phyloP scores from a whole-genome alignment of 768 basidiomycete genomes.

The Antrodiella citrinella region DNA sequence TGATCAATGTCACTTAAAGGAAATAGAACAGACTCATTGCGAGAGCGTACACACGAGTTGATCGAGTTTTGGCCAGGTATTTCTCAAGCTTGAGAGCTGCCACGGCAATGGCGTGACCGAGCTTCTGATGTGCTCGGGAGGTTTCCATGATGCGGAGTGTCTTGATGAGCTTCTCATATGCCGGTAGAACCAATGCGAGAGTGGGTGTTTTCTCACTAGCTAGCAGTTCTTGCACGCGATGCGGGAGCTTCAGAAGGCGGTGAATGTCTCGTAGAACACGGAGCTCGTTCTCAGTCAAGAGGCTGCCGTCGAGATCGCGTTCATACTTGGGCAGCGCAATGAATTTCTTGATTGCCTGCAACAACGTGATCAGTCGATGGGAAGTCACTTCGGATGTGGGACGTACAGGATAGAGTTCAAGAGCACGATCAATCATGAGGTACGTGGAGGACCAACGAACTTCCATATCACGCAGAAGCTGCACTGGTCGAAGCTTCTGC shows the following conservation, averaged over 20 bases:
- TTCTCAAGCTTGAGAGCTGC: slow-evolving; percentile 7
- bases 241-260: slow-evolving; percentile 12
- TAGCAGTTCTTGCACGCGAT: slow-evolving; percentile 20
- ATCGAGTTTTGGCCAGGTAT: slow-evolving; percentile 1
- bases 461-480: slow-evolving; percentile 22
- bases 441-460: slow-evolving; percentile 26
- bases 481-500: too few species aligned
- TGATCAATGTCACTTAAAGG: neutral
- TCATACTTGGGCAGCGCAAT: slow-evolving; percentile 10
- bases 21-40: slow-evolving; percentile 8
- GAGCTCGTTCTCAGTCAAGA: slow-evolving; percentile 5
- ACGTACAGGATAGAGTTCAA: slow-evolving; percentile 16
- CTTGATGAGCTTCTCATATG: slow-evolving; percentile 4
- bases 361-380: too few species aligned
- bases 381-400: too few species aligned
- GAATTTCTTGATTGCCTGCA: slow-evolving; percentile 6
- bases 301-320: slow-evolving; percentile 4
- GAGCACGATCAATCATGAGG: slow-evolving; percentile 23
- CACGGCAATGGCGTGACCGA: slow-evolving; percentile 4
- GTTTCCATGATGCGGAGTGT: neutral
- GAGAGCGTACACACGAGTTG: slow-evolving; percentile 6
- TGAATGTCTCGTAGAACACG: slow-evolving; percentile 5
- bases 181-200: slow-evolving; percentile 7
- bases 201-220: slow-evolving; percentile 22
- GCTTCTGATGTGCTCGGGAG: neutral